Base-by-base conservation (phyloP, 495 filamentous ascomycete species). In the Penicillium atrosanguineum region DNA sequence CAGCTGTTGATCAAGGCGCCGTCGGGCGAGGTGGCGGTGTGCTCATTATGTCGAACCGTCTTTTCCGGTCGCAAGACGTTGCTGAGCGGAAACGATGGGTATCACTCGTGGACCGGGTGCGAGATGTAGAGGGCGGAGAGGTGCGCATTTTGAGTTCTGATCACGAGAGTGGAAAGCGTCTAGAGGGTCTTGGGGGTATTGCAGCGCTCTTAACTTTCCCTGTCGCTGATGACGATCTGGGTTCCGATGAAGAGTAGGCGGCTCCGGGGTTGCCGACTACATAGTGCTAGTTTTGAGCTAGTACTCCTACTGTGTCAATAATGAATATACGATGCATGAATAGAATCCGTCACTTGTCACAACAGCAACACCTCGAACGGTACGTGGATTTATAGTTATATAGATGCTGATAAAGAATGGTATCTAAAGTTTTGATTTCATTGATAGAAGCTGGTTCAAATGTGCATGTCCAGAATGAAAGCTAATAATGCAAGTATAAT, bases 121-220 rank as follows among this genome's bases (percentile, higher is more conserved):
- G 87, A 59, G 87, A 87, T 44, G 69, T 77, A 4, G 84, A 88
- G 46, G 95, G 95, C 31, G 94, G 94, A 0, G 91, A 97, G 60
- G 87, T 89, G 1, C 83, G 91, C 46, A 78, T 97, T 23, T 70
- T 97, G 41, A 97, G 95, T 61, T 91, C 87, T 55, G 86, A 94
- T 61, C 93, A 97, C 69, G 94, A 96, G 75, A 97, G 94, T 73
- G 94, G 94, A 16, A 86, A 87, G 70, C 73, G 91, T 50, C 71
- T 98, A 40, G 93, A 96, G 51, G 84, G 81, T 3, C 63, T 98
- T 52, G 93, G 94, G 1, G 88, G 90, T 6, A 86, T 98, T 53
- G 95, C 92, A 20, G 90, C 91, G 12, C 87, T 97, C 28, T 74
- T 95, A 56, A 96, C 93, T 5, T 98, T 91, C 62, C 93, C 95